These are phyloP conservation scores for Sphagnum contortum DNA, from an alignment of 225 moss, liverwort and hornwort genomes.

Conservation along the genomic window DNA sequence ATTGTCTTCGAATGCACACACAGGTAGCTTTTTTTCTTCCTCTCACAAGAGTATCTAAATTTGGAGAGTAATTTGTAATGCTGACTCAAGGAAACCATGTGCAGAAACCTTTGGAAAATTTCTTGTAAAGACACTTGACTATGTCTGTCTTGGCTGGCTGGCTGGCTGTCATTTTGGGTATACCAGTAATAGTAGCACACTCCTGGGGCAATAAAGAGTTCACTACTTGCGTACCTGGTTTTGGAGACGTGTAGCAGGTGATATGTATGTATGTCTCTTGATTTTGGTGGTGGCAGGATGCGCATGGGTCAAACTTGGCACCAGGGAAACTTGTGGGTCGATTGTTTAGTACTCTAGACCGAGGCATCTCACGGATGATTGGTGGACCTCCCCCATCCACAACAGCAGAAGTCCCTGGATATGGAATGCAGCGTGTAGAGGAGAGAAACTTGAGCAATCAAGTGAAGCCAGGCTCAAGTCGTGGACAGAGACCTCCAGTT, in stretches of 20 bases:
- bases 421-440: slow-evolving; percentile 16
- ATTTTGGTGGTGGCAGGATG: slow-evolving; percentile 49
- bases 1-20: slow-evolving; percentile 64
- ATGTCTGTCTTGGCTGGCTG: background rate
- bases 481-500: slow-evolving; percentile 28
- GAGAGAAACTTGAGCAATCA: slow-evolving; percentile 21
- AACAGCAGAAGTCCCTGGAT: slow-evolving; percentile 18
- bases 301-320: slow-evolving; percentile 59
- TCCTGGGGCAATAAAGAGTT: too few species aligned
- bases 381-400: slow-evolving; percentile 74
- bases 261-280: too few species aligned
- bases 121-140: background rate
- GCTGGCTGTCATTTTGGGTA: background rate
- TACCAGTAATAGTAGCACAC: too few species aligned
- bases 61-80: too few species aligned
- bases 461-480: slow-evolving; percentile 27
- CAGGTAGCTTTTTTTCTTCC: slow-evolving; percentile 22
- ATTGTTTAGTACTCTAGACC: slow-evolving; percentile 55
- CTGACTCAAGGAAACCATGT: too few species aligned
- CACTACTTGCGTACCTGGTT: too few species aligned
- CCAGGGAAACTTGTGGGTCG: slow-evolving; percentile 67
- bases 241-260: too few species aligned
- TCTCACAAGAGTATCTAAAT: too few species aligned
- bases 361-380: slow-evolving; percentile 69
- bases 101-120: too few species aligned